Evolutionary conservation across 345 rosid species (phyloP), one percentile per base, ranked within the genome.

Genomic region (Rhizophora apiculata): DNA sequence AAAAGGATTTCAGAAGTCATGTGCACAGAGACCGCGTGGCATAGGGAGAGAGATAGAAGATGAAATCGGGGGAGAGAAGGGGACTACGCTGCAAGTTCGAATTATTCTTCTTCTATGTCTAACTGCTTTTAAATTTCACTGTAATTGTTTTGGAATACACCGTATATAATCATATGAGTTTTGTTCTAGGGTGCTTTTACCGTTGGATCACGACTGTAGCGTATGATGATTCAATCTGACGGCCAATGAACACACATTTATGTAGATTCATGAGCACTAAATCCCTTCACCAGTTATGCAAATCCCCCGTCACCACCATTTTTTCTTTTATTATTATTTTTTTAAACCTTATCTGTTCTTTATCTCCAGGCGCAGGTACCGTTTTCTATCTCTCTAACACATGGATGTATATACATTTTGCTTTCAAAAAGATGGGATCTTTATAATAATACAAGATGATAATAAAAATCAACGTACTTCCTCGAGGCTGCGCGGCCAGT

Each of bases 51-150:
- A 30, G n/a, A 58, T 11, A 68, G 20, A n/a, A 2, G 8, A 11
- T 20, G 60, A 24, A 22, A 18, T 5, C 9, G 6, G 6, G 11
- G 18, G 30, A 8, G 83, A 85, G 89, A 82, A 80, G 72, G 70
- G 72, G 81, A 72, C 73, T 69, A 84, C 78, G 81, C 92, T 85
- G 85, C 84, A 82, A 80, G 86, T 85, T 87, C 87, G 83, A 83
- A 87, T 91, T 87, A 83, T 87, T 89, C 92, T 88, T 83, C 92
- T 83, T 83, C 86, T 68, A 81, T 83, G 77, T 81, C 81, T 81
- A 79, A 69, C 82, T 82, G 85, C 82, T 85, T 85, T 81, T 81
- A 74, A 64, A 74, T 61, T 24, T 67, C 63, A 46, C 79, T 49
- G 74, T 70, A 65, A 72, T 67, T 68, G 64, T 51, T 78, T 76